Conservation (phyloP, 331 rosid genomes). For the Acacia concinna region DNA sequence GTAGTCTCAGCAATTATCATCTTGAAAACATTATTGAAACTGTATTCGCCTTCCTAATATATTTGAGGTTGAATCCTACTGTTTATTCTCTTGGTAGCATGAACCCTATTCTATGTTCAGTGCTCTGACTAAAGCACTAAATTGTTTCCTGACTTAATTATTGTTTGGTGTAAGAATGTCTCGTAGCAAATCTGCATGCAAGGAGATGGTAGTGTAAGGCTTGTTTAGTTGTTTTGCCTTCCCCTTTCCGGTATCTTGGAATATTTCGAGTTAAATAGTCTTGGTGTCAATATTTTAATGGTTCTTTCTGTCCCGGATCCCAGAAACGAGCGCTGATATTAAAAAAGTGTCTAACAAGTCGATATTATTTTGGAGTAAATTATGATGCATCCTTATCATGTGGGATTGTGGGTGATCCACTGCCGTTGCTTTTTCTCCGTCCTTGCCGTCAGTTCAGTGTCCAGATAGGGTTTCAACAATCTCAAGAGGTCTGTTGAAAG, state of each 20-base stretch:
- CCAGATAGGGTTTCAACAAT: not conserved
- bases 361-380: not conserved
- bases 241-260: not conserved
- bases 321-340: not conserved
- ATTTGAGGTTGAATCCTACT: not conserved
- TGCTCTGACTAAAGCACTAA: not conserved
- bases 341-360: not conserved
- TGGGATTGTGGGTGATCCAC: not conserved
- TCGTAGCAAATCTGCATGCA: not conserved
- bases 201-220: not conserved
- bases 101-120: not conserved
- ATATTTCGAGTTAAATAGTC: not conserved
- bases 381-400: not conserved
- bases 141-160: not conserved
- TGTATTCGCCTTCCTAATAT: not conserved
- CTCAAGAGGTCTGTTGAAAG: not conserved
- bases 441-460: not conserved
- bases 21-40: not conserved
- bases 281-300: not conserved
- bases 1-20: not conserved
- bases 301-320: not conserved
- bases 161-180: not conserved
- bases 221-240: not conserved
- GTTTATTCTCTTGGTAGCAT: not conserved
- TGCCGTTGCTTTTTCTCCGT: not conserved